These are phyloP conservation scores for Beauveria sp. DNA, from an alignment of 2,329 filamentous ascomycete genomes.

Conservation along the genomic window DNA sequence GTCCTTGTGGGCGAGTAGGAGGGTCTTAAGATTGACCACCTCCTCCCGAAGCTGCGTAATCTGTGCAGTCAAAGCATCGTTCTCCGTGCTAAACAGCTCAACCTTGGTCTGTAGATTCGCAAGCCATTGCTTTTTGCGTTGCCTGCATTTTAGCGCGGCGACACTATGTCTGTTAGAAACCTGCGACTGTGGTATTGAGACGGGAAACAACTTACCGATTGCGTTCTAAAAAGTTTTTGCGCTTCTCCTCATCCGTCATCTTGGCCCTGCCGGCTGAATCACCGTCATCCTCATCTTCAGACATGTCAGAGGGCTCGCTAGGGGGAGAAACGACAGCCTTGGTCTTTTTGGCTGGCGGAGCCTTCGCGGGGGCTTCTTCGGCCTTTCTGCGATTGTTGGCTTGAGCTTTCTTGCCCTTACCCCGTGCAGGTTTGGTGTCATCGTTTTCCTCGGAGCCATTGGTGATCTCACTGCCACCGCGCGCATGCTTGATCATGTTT, in stretches of 20 bases:
- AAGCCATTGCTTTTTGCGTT: constrained; percentile 98
- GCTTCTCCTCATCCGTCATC: constrained; percentile 98
- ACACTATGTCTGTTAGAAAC: constrained; percentile 51
- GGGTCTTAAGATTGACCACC: constrained; percentile 87
- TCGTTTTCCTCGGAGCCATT: constrained; percentile 68
- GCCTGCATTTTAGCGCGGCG: constrained; percentile 90
- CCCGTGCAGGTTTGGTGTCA: constrained; percentile 56
- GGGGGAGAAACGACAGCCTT: constrained; percentile 36
- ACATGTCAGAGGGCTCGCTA: constrained; percentile 26
- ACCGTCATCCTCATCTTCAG: constrained; percentile 49
- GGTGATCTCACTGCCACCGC: constrained; percentile 60
- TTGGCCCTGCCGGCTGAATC: constrained; percentile 58
- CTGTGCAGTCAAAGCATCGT: constrained; percentile 76
- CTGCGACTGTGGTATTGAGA: neutral
- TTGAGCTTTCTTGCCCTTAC: constrained; percentile 61
- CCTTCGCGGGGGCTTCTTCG: constrained; percentile 57
- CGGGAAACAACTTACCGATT: constrained; percentile 63
- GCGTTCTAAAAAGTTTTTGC: constrained; percentile 93
- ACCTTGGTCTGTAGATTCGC: constrained; percentile 92
- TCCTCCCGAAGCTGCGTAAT: constrained; percentile 84
- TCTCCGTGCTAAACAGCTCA: constrained; percentile 85
- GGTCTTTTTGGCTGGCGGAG: constrained; percentile 59
- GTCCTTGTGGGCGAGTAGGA: constrained; percentile 90
- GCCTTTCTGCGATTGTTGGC: constrained; percentile 71
- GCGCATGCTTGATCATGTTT: constrained; percentile 36